Evolutionary conservation across 2,329 filamentous ascomycete species (phyloP).

Genomic region (Colletotrichum sojae): DNA sequence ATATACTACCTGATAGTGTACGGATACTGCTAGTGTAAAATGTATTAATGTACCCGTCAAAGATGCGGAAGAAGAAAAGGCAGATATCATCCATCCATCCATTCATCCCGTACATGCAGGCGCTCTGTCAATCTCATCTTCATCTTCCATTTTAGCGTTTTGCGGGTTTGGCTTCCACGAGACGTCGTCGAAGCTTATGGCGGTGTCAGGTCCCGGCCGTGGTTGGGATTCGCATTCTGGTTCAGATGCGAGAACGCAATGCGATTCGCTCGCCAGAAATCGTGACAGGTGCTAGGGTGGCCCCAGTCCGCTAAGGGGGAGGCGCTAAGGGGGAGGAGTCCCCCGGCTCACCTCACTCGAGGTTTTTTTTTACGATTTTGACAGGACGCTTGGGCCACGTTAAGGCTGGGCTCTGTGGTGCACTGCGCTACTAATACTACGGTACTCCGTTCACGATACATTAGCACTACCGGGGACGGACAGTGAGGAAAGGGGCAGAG

Average conservation of each 20-base stretch:
- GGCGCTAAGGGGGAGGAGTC: slow-evolving; percentile 1
- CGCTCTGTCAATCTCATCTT: slow-evolving; percentile 19
- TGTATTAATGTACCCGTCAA: too few relatives aligned
- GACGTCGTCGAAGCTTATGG: slow-evolving; percentile 28
- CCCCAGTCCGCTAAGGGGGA: slow-evolving; percentile 18
- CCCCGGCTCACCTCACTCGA: slow-evolving; percentile 18
- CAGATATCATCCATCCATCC: too few relatives aligned
- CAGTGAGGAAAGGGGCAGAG: slow-evolving; percentile 8
- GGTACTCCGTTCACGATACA: not conserved
- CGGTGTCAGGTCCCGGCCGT: slow-evolving; percentile 12
- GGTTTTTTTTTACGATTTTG: slow-evolving; percentile 39
- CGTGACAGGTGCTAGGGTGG: slow-evolving; percentile 37
- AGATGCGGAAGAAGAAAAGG: too few relatives aligned
- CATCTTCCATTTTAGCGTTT: not conserved
- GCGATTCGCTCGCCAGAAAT: slow-evolving; percentile 39
- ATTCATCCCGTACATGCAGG: not conserved
- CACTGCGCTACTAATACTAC: too few relatives aligned
- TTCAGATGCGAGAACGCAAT: slow-evolving; percentile 24
- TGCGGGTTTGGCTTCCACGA: slow-evolving; percentile 1
- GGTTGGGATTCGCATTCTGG: slow-evolving; percentile 27
- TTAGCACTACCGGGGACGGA: slow-evolving; percentile 14
- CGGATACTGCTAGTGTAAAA: too few relatives aligned
- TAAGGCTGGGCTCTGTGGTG: slow-evolving; percentile 34
- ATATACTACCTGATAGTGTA: too few relatives aligned
- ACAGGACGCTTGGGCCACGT: slow-evolving; percentile 41